Evolutionary conservation across 805 yeast genomes (phyloP).

Genomic region (Barnettozyma californica): DNA sequence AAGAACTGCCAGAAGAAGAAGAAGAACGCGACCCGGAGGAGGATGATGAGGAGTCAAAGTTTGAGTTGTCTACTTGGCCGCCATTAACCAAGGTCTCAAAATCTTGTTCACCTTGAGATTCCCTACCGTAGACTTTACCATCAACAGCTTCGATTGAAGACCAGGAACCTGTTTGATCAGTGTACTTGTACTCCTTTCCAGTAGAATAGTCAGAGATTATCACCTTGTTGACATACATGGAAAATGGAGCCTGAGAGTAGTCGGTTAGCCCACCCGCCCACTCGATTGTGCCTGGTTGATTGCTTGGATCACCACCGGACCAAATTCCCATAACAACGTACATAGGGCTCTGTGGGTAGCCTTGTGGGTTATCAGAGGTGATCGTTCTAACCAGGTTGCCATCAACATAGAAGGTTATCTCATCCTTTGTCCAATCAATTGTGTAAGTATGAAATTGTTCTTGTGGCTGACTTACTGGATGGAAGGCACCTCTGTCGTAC

Average conservation of each 20-base stretch:
- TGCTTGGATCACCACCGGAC: constrained; percentile 77
- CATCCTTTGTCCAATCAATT: constrained; percentile 73
- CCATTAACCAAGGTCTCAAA: constrained; percentile 34
- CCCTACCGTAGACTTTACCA: constrained; percentile 61
- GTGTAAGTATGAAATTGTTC: constrained; percentile 68
- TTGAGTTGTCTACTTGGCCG: constrained; percentile 20
- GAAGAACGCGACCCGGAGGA: background rate
- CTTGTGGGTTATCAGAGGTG: constrained; percentile 45
- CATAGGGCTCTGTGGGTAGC: constrained; percentile 94
- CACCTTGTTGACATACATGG: constrained; percentile 56
- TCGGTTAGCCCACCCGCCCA: constrained; percentile 82
- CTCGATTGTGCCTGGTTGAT: constrained; percentile 62
- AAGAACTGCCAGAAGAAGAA: background rate
- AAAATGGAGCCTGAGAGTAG: constrained; percentile 59
- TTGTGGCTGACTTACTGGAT: constrained; percentile 52
- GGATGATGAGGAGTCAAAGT: background rate
- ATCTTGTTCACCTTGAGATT: constrained; percentile 38
- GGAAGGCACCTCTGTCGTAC: constrained; percentile 76
- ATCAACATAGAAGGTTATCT: constrained; percentile 66
- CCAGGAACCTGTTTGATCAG: constrained; percentile 54
- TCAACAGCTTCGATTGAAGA: constrained; percentile 49
- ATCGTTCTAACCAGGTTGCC: constrained; percentile 66
- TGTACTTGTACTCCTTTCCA: constrained; percentile 52
- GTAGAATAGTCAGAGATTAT: constrained; percentile 66
- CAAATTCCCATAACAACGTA: constrained; percentile 60